A percentile compares a stretch with the other conserved stretches of the same genome.
These are phyloP conservation scores for Hyaloscypha bicolor DNA, from an alignment of 495 filamentous ascomycete genomes.

Conservation along the genomic window DNA sequence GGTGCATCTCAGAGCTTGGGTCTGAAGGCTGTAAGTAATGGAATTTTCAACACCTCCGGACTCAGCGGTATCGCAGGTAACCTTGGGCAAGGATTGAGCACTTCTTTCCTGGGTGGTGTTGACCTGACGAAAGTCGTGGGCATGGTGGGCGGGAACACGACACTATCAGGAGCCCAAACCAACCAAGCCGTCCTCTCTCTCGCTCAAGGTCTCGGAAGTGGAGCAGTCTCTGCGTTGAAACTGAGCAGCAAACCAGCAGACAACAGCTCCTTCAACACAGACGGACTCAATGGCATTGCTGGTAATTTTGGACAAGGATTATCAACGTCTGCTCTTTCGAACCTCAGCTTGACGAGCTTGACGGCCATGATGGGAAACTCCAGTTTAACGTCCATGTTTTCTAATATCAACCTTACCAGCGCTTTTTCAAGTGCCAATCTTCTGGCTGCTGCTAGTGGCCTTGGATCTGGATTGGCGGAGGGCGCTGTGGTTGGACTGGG, in stretches of 20 bases:
- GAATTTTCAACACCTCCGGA: conserved; percentile 9
- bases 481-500: conserved; percentile 16
- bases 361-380: background rate
- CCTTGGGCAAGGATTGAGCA: conserved; percentile 15
- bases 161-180: background rate
- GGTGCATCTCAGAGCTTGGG: conserved; percentile 13
- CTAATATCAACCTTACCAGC: too few species aligned
- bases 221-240: conserved; percentile 18
- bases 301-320: conserved; percentile 18
- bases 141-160: conserved; percentile 6
- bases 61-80: conserved; percentile 20
- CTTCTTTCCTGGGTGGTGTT: conserved; percentile 16
- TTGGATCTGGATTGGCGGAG: conserved; percentile 16
- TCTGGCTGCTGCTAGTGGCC: conserved; percentile 2
- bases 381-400: background rate
- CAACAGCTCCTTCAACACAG: conserved; percentile 15
- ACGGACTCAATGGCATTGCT: conserved; percentile 12
- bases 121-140: conserved; percentile 1
- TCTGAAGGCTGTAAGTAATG: conserved; percentile 3
- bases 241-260: conserved; percentile 3
- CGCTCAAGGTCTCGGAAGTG: conserved; percentile 18
- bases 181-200: conserved; percentile 15
- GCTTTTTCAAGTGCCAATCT: background rate
- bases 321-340: conserved; percentile 13
- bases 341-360: conserved; percentile 3